phyloP scores from a whole-genome alignment of 768 basidiomycete species.

The Exidia glandulosa region DNA sequence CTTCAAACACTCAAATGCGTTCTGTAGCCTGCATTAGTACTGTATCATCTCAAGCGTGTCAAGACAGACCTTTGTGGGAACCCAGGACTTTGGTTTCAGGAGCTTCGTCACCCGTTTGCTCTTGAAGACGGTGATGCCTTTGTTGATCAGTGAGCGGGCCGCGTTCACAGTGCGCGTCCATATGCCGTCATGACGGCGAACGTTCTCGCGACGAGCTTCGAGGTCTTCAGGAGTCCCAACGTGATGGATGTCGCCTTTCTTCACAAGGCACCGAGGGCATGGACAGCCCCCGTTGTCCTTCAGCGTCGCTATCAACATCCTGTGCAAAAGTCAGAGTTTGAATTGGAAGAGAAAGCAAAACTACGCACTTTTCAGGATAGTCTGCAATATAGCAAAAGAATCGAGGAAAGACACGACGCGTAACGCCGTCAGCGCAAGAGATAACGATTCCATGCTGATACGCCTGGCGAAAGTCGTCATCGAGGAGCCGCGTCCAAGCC shows the following conservation, averaged over 20 bases:
- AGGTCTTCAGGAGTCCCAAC: not conserved
- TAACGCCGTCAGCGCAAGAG: slow-evolving; percentile 2
- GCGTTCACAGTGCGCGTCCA: too few species aligned
- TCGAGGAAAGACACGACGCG: slow-evolving; percentile 12
- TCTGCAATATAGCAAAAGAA: slow-evolving; percentile 25
- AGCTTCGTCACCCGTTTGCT: too few species aligned
- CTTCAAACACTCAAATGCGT: slow-evolving; percentile 17
- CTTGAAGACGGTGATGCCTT: too few species aligned
- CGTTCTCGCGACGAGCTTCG: not conserved
- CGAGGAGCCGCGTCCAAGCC: slow-evolving; percentile 3
- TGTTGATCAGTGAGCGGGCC: too few species aligned
- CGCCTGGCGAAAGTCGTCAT: slow-evolving; percentile 4
- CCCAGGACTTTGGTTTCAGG: too few species aligned
- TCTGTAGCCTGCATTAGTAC: slow-evolving; percentile 12
- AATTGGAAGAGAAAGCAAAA: not conserved
- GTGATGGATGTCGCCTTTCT: slow-evolving; percentile 7
- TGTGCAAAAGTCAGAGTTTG: slow-evolving; percentile 5
- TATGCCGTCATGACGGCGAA: not conserved
- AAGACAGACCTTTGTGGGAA: too few species aligned
- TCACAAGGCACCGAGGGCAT: slow-evolving; percentile 19
- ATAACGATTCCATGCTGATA: slow-evolving; percentile 6
- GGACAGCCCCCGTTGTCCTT: slow-evolving; percentile 19
- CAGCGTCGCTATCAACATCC: slow-evolving; percentile 18
- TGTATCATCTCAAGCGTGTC: too few species aligned
- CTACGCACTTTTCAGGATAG: slow-evolving; percentile 27